Conservation (phyloP, 495 filamentous ascomycete genomes). For the Lichenothelia convexa region DNA sequence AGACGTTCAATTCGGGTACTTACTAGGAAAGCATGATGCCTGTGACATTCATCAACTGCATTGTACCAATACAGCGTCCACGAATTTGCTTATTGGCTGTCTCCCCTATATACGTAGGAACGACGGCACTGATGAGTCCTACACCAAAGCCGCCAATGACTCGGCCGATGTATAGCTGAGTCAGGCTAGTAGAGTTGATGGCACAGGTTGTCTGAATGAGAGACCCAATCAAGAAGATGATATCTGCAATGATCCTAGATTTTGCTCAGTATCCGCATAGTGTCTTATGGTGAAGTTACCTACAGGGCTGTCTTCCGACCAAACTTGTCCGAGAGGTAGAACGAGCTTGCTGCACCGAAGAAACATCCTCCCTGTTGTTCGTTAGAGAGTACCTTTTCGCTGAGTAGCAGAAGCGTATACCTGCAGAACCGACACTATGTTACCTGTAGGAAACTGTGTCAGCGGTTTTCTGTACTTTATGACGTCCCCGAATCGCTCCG, state of each 20-base stretch:
- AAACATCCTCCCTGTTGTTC: background rate
- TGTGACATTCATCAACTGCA: slow-evolving; percentile 11
- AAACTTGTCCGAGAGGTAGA: slow-evolving; percentile 2
- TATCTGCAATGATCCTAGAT: slow-evolving; percentile 7
- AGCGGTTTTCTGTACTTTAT: no score
- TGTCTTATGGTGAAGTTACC: background rate
- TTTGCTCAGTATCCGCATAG: no score
- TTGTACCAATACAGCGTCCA: slow-evolving; percentile 1
- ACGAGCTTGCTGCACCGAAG: slow-evolving; percentile 1
- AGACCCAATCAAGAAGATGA: slow-evolving; percentile 13
- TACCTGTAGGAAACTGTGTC: no score
- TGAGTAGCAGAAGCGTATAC: no score
- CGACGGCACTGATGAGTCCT: slow-evolving; percentile 11
- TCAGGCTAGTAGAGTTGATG: slow-evolving; percentile 13
- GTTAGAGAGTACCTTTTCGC: background rate
- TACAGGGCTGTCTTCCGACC: slow-evolving; percentile 2
- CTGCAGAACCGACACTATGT: slow-evolving; percentile 1
- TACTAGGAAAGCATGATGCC: slow-evolving; percentile 13
- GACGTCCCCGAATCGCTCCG: no score
- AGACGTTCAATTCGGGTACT: no score
- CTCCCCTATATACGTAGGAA: slow-evolving; percentile 13
- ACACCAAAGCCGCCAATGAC: slow-evolving; percentile 15
- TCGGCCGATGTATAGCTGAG: slow-evolving; percentile 13
- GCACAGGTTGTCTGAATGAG: slow-evolving; percentile 15
- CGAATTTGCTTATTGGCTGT: slow-evolving; percentile 12